phyloP scores from a whole-genome alignment of 176 grass and related monocot species.

The Carex littledalei region DNA sequence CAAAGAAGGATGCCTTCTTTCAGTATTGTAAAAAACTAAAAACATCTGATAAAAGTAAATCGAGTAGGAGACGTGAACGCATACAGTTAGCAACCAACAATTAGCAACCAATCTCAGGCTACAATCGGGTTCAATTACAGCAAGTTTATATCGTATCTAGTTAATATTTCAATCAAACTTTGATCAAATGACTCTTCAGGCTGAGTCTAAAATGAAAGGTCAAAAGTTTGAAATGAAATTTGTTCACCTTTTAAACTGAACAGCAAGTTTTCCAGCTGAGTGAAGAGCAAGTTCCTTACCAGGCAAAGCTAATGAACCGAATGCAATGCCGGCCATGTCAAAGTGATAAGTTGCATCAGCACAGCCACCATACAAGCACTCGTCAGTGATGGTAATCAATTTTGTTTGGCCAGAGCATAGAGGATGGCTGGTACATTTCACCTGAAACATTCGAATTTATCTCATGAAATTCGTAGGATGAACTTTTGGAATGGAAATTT shows the following conservation, averaged over 20 bases:
- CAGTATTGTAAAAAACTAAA: not conserved
- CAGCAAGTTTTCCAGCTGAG: conserved; percentile 70
- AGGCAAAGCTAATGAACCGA: conserved; percentile 54
- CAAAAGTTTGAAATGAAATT: not conserved
- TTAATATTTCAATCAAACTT: not conserved
- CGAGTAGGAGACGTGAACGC: not conserved
- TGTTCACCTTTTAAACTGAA: conserved; percentile 55
- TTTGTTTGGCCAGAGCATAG: conserved; percentile 45
- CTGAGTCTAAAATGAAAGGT: not conserved
- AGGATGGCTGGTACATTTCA: conserved; percentile 40
- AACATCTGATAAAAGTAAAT: not conserved
- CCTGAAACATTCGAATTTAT: conserved; percentile 27
- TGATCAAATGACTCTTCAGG: not conserved
- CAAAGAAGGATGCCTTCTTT: not conserved
- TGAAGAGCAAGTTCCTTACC: conserved; percentile 58
- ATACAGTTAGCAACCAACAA: conserved; percentile 14
- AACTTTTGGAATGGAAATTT: not conserved
- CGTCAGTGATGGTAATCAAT: conserved; percentile 74
- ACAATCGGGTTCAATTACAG: conserved; percentile 2
- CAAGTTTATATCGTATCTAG: not conserved
- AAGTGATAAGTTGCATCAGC: conserved; percentile 48
- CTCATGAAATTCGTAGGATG: not conserved
- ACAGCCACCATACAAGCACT: conserved; percentile 67
- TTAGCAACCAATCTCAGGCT: conserved; percentile 13
- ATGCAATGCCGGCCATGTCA: conserved; percentile 78